Conservation (phyloP, 768 basidiomycete species). For the Trametes gibbosa region DNA sequence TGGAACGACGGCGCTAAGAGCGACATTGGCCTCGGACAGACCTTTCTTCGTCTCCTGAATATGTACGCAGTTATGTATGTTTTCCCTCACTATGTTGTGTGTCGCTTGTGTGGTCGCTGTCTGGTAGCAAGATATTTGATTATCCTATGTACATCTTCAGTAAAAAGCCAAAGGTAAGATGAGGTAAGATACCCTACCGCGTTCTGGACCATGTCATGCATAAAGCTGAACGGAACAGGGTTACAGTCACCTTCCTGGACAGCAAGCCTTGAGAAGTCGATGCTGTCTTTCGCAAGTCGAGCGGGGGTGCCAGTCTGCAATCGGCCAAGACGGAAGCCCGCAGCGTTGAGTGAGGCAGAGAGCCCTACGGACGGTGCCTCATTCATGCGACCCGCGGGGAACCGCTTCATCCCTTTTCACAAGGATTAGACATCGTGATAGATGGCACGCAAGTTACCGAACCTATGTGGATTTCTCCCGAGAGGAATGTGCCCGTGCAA, state of each 20-base stretch:
- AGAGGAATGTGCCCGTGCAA: conserved; percentile 89
- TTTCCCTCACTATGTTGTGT: conserved; percentile 72
- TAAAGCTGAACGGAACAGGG: conserved; percentile 74
- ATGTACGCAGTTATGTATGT: conserved; percentile 76
- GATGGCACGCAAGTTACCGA: not conserved
- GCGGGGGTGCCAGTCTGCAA: conserved; percentile 89
- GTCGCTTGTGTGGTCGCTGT: conserved; percentile 73
- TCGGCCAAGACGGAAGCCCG: conserved; percentile 80
- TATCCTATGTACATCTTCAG: conserved; percentile 42
- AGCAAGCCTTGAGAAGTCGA: conserved; percentile 61
- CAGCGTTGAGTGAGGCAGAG: conserved; percentile 67
- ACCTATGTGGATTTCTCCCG: conserved; percentile 91
- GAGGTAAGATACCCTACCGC: conserved; percentile 42
- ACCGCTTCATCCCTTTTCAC: conserved; percentile 57
- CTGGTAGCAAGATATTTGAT: conserved; percentile 71
- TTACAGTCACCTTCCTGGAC: conserved; percentile 64
- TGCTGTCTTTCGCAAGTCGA: conserved; percentile 64
- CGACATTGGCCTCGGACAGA: conserved; percentile 19
- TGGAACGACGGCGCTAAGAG: not conserved
- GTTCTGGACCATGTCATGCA: conserved; percentile 68
- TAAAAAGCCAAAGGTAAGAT: not conserved
- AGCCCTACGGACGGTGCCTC: conserved; percentile 73
- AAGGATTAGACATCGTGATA: not conserved
- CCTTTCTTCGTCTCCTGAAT: conserved; percentile 90
- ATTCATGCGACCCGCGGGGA: conserved; percentile 75